Base-by-base conservation (phyloP, 345 rosid species). In the Ceriops zippeliana region DNA sequence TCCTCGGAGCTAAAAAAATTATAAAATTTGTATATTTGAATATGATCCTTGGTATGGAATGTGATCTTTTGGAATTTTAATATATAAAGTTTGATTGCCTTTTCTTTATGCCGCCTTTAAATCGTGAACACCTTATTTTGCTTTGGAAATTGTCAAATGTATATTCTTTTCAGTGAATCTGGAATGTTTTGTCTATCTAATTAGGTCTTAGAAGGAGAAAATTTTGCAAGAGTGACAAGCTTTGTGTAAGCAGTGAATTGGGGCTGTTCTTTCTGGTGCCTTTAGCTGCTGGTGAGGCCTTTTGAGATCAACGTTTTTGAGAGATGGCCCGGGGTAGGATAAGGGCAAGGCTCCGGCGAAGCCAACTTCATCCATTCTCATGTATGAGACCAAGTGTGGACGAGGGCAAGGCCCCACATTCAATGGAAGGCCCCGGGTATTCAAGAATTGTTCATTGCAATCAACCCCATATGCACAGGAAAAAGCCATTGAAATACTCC, bases 391-490 rank as follows among this genome's bases (percentile, higher is more conserved):
- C 98, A 9, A 70, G 49, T 28, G 61, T 81, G 1, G 26, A 76
- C 5, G 79, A 86, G 65, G 79, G 63, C 34, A 75, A 81, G 53
- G 89, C 73, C 22, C 82, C 88, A 11, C 90, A 84, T 74, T 54
- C 85, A 52, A 31, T 89, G 37, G 86, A 80, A 35, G 93, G 97
- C 31, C 89, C 91, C 1, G 93, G 92, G 5, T 88, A 70, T 77
- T 78, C 96, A 0, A 74, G 98, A 70, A 76, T 85, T 26, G 96
- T 95, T 63, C 74, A 90, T 66, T 95, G 99, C 80, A 95, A 95
- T 42, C 86, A 87, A 72, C 91, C 99, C 61, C 75, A 70, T 58
- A 68, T 84, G 85, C 98, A 95, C 81, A 72, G 70, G 82, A 86
- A 74, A 76, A 87, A 83, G 76, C 95, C 96, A 24, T 71, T 87